Evolutionary conservation across 2,329 filamentous ascomycete genomes (phyloP).

Genomic region (Pestalotiopsis sp.): DNA sequence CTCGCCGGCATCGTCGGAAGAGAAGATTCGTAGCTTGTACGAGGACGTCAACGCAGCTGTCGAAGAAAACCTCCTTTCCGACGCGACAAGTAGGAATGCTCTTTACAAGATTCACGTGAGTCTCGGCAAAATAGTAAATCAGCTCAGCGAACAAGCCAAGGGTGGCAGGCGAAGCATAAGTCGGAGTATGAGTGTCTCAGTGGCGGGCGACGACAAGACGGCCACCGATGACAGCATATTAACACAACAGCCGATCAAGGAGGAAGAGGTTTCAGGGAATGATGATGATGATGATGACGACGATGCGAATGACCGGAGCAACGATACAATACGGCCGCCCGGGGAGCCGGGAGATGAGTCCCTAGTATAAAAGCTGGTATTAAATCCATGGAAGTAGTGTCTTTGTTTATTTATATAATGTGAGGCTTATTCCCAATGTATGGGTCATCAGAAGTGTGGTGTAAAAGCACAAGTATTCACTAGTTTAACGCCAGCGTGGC

Average conservation of each 20-base stretch:
- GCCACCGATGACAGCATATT: conserved; percentile 27
- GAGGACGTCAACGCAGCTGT: conserved; percentile 63
- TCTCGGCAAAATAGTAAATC: conserved; percentile 69
- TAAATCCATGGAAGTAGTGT: neutral
- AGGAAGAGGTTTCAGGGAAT: conserved; percentile 46
- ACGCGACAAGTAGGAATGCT: conserved; percentile 64
- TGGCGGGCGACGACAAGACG: conserved; percentile 35
- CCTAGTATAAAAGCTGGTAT: conserved; percentile 22
- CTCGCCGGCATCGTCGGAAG: conserved; percentile 64
- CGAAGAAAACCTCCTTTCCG: conserved; percentile 62
- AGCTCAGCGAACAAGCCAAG: conserved; percentile 37
- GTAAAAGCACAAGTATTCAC: no score
- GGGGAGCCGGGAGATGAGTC: conserved; percentile 32
- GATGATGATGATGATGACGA: conserved; percentile 25
- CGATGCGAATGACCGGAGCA: conserved; percentile 21
- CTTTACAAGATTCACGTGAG: conserved; percentile 71
- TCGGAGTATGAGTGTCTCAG: conserved; percentile 44
- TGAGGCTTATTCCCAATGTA: no score
- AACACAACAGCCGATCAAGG: conserved; percentile 49
- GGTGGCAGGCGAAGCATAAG: conserved; percentile 32
- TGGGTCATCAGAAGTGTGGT: no score
- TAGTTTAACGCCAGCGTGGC: no score
- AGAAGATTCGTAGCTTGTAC: conserved; percentile 61
- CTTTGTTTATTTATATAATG: no score
- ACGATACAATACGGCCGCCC: conserved; percentile 25